Evolutionary conservation across 2,329 filamentous ascomycete species (phyloP).

Genomic region (Cladosporium sp.): DNA sequence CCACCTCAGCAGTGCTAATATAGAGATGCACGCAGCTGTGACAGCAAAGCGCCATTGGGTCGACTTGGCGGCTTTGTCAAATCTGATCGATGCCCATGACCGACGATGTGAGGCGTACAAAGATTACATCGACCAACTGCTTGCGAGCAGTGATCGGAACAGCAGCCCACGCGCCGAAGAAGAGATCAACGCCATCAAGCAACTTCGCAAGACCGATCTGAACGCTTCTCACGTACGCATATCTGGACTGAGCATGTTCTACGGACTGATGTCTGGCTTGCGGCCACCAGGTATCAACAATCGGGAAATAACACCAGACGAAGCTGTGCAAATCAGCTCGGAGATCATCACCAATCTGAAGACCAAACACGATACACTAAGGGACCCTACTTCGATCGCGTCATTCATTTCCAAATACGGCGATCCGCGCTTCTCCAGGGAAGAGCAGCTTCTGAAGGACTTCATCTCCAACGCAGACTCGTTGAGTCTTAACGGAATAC

Average conservation of each 20-base stretch:
- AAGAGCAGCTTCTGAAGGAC: slow-evolving; percentile 20
- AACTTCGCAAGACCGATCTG: slow-evolving; percentile 20
- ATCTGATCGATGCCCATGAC: slow-evolving; percentile 6
- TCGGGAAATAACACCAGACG: slow-evolving; percentile 17
- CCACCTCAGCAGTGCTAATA: slow-evolving; percentile 17
- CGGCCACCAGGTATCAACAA: not conserved
- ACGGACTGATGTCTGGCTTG: slow-evolving; percentile 23
- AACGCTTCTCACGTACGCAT: slow-evolving; percentile 23
- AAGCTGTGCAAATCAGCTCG: slow-evolving; percentile 22
- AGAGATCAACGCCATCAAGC: slow-evolving; percentile 20
- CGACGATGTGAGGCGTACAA: not conserved
- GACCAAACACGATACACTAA: slow-evolving; percentile 7
- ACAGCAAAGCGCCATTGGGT: slow-evolving; percentile 10
- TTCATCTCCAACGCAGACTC: slow-evolving; percentile 22
- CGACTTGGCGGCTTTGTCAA: not conserved
- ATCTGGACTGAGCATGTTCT: slow-evolving; percentile 24
- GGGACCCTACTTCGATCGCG: slow-evolving; percentile 10
- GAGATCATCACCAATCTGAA: slow-evolving; percentile 19
- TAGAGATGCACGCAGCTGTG: slow-evolving; percentile 15
- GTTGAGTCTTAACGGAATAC: slow-evolving; percentile 13
- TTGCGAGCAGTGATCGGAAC: not conserved
- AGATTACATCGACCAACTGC: not conserved
- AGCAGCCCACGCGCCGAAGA: not conserved
- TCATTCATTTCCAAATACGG: slow-evolving; percentile 24
- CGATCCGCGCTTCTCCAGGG: slow-evolving; percentile 18